Percentiles rank a stretch among this genome's conserved stretches.
Evolutionary conservation across 1,284 basidiomycete genomes (phyloP).

Genomic region (Irpex sp.): DNA sequence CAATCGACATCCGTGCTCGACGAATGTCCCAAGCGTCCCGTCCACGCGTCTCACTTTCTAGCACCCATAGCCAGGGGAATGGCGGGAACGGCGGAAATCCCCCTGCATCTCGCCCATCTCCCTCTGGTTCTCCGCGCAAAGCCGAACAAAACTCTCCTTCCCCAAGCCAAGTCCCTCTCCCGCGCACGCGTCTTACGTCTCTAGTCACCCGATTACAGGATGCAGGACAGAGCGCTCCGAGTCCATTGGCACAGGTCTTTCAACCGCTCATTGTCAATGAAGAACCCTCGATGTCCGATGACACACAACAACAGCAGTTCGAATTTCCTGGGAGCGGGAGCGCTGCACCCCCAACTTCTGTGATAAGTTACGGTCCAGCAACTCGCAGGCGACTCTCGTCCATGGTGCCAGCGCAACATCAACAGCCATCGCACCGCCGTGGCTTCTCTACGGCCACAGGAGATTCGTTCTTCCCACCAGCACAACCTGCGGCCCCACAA

Average conservation of each 20-base stretch:
- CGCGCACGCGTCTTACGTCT: constrained; percentile 46
- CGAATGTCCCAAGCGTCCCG: constrained; percentile 29
- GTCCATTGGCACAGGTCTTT: constrained; percentile 72
- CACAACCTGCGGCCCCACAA: background rate
- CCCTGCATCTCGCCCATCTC: constrained; percentile 11
- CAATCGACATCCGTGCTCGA: constrained; percentile 25
- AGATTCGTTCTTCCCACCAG: background rate
- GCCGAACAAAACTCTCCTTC: constrained; percentile 19
- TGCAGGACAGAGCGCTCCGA: constrained; percentile 38
- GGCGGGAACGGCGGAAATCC: background rate
- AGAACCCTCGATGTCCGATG: constrained; percentile 17
- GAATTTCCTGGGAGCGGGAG: background rate
- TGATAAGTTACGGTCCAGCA: constrained; percentile 57
- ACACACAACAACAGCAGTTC: constrained; percentile 21
- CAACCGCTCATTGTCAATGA: constrained; percentile 61
- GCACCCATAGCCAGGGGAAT: constrained; percentile 11
- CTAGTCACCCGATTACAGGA: constrained; percentile 41
- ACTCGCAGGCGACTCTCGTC: constrained; percentile 56
- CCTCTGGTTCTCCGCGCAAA: constrained; percentile 18
- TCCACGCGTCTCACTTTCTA: constrained; percentile 17
- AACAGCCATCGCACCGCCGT: constrained; percentile 1
- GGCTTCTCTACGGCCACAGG: constrained; percentile 2
- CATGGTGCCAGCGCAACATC: constrained; percentile 14
- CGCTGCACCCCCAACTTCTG: constrained; percentile 6
- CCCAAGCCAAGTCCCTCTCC: constrained; percentile 20